phyloP scores from a whole-genome alignment of 139 green algal species.

The Haematococcus sp. region DNA sequence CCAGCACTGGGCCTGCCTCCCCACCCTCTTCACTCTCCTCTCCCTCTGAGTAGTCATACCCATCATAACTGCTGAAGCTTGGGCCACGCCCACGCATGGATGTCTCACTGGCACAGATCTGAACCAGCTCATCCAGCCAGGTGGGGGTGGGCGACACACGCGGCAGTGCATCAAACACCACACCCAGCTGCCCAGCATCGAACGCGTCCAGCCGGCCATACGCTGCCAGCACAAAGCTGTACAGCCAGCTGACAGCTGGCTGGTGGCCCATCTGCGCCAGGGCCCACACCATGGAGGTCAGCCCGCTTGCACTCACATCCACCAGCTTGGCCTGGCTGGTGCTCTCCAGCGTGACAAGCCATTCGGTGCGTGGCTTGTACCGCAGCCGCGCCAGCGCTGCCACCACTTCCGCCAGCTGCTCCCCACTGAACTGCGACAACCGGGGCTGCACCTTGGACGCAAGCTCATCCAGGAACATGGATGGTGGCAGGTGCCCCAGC shows the following conservation, averaged over 20 bases:
- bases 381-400: slow-evolving; percentile 22
- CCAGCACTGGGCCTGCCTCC: too few relatives aligned
- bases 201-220: slow-evolving; percentile 47
- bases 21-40: neutral
- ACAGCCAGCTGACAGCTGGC: slow-evolving; percentile 47
- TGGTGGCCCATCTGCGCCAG: slow-evolving; percentile 17
- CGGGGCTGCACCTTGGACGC: slow-evolving; percentile 8
- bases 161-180: slow-evolving; percentile 46
- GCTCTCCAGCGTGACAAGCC: slow-evolving; percentile 30
- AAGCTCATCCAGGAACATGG: slow-evolving; percentile 36
- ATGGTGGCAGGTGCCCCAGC: slow-evolving; percentile 28
- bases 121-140: slow-evolving; percentile 48
- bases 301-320: slow-evolving; percentile 6
- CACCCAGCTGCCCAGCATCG: slow-evolving; percentile 28
- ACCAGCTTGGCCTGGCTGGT: slow-evolving; percentile 17
- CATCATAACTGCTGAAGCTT: neutral
- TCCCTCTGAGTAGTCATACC: neutral
- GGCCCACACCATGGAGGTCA: slow-evolving; percentile 24
- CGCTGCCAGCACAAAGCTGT: slow-evolving; percentile 40
- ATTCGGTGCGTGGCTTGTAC: slow-evolving; percentile 9
- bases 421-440: slow-evolving; percentile 12
- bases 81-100: slow-evolving; percentile 1
- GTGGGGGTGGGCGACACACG: slow-evolving; percentile 27
- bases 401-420: slow-evolving; percentile 22
- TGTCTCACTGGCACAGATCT: slow-evolving; percentile 35